Conservation (phyloP, 2,329 filamentous ascomycete genomes). For the Lecanicillium sp. region DNA sequence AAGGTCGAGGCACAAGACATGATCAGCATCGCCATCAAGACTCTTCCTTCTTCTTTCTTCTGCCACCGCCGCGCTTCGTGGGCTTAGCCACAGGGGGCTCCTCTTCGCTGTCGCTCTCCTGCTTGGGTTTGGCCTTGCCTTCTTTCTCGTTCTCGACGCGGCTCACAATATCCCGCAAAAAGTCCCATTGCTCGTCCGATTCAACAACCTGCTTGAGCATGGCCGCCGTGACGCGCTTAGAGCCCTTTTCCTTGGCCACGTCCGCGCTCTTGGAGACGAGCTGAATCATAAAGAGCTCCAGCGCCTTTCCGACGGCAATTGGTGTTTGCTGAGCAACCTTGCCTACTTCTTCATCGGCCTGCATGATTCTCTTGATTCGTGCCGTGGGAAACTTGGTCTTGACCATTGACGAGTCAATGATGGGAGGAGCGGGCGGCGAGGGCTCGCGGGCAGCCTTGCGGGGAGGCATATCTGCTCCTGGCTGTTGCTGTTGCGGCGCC, state of each 20-base stretch:
- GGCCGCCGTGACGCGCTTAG: constrained; percentile 80
- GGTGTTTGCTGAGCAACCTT: constrained; percentile 98
- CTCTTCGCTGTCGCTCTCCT: constrained; percentile 46
- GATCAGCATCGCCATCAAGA: not conserved
- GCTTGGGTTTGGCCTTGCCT: constrained; percentile 41
- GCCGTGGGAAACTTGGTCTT: constrained; percentile 96
- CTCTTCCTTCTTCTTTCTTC: constrained; percentile 43
- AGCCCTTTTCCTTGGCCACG: constrained; percentile 74
- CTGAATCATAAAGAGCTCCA: constrained; percentile 97
- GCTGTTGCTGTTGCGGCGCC: constrained; percentile 14
- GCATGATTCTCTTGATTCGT: constrained; percentile 98
- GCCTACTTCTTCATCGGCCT: constrained; percentile 95
- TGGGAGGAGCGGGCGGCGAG: constrained; percentile 29
- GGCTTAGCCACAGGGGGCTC: constrained; percentile 46
- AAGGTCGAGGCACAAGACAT: not conserved
- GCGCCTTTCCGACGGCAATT: constrained; percentile 88
- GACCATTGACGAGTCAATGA: constrained; percentile 63
- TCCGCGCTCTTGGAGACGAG: constrained; percentile 83
- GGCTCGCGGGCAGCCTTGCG: constrained; percentile 26
- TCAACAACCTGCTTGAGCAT: constrained; percentile 90
- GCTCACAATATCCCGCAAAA: constrained; percentile 81
- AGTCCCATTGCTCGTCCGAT: constrained; percentile 89
- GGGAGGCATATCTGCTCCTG: constrained; percentile 28
- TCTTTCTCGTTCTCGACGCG: constrained; percentile 64
- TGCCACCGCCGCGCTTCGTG: constrained; percentile 25